These are phyloP conservation scores for Vicia faba DNA, from an alignment of 306 rosid species.

Conservation along the genomic window DNA sequence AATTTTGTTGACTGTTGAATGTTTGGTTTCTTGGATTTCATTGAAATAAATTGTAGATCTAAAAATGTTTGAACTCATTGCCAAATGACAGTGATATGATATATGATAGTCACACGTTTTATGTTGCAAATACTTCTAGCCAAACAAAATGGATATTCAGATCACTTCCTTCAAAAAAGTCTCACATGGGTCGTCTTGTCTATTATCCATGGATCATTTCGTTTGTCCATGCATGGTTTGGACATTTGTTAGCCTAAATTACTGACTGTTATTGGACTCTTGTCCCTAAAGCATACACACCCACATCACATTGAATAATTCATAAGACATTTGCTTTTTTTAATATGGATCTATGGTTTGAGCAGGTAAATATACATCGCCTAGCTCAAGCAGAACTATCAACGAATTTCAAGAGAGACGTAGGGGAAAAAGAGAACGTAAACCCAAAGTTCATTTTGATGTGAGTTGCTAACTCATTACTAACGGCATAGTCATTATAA, in stretches of 20 bases:
- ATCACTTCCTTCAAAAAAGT: constrained; percentile 16
- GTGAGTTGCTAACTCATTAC: constrained; percentile 47
- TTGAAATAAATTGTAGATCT: constrained; percentile 18
- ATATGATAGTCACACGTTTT: constrained; percentile 12
- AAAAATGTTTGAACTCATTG: constrained; percentile 10
- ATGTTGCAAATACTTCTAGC: constrained; percentile 2
- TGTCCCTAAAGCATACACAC: constrained; percentile 15
- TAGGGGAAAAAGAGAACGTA: constrained; percentile 72
- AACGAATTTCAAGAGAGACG: constrained; percentile 52
- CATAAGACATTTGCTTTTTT: constrained; percentile 16
- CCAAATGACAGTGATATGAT: constrained; percentile 6
- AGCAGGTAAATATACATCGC: constrained; percentile 62
- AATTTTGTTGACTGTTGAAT: background rate
- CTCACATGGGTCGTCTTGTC: constrained; percentile 14
- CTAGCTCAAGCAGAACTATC: constrained; percentile 55
- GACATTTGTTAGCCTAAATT: constrained; percentile 34
- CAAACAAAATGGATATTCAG: constrained; percentile 2
- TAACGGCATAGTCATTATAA: constrained; percentile 20
- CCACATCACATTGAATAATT: background rate
- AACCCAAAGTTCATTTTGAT: constrained; percentile 69
- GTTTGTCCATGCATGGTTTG: constrained; percentile 14
- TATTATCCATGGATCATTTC: constrained; percentile 24
- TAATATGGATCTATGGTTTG: constrained; percentile 27
- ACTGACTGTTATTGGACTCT: background rate
- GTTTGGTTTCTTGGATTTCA: constrained; percentile 18